phyloP scores from a whole-genome alignment of 306 rosid species.

The Medicago arabica region DNA sequence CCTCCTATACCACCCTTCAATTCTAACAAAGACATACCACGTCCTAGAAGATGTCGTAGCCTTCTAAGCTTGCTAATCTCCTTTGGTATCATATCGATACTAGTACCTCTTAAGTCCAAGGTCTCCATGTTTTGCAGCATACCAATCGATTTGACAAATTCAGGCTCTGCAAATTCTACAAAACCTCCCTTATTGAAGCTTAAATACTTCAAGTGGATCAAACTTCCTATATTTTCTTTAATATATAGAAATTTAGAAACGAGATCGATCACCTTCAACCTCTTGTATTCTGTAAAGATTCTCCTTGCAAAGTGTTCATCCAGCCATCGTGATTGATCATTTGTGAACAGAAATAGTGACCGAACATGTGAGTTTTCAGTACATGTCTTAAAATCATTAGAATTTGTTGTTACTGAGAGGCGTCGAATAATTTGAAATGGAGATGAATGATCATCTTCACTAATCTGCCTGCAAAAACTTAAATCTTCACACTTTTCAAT shows the following conservation, averaged over 20 bases:
- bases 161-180: no score
- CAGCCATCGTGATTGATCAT: no score
- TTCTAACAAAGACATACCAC: no score
- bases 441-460: not conserved
- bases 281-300: not conserved
- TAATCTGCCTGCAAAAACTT: not conserved
- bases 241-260: no score
- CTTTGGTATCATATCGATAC: not conserved
- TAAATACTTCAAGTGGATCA: conserved; percentile 16
- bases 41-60: not conserved
- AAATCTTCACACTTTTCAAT: not conserved
- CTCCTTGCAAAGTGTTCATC: no score
- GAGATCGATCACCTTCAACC: not conserved
- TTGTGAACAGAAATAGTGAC: not conserved
- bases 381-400: not conserved
- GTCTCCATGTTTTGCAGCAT: not conserved
- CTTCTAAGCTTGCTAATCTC: conserved; percentile 14
- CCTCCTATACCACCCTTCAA: no score
- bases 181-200: not conserved
- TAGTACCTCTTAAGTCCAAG: not conserved
- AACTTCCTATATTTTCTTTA: not conserved
- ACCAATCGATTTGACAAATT: not conserved
- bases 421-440: not conserved
- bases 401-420: not conserved
- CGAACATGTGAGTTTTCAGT: not conserved